Evolutionary conservation across 2,329 filamentous ascomycete species (phyloP), one percentile per base, ranked within the genome.

Genomic region (Cercospora sp.): DNA sequence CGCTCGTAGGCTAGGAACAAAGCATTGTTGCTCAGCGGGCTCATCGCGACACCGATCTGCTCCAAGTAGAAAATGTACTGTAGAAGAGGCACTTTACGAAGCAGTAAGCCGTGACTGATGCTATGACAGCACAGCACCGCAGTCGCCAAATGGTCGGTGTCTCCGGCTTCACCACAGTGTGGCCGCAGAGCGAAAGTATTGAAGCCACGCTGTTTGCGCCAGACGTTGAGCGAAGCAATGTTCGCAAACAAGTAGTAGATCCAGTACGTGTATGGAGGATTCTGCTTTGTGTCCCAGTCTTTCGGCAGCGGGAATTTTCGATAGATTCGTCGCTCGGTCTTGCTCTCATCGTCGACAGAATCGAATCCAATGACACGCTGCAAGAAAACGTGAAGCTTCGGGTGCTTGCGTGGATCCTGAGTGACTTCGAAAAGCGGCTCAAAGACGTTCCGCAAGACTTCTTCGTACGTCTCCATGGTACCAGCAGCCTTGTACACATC

Each of bases 221-320:
- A 97, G 67, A 90, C 87, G 77, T 99, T 99, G 74, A 99, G 85
- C 9, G 94, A 97, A 0, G 91, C 87, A 79, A 97, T 93, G 79
- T 99, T 99, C 70, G 95, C 90, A 76, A 95, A 98, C 63, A 98
- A 85, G 77, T 97, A 96, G 81, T 99, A 99, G 77, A 98, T 91
- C 95, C 95, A 99, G 81, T 99, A 99, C 78, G 91, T 97, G 82
- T 99, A 99, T 0, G 95, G 95, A 13, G 95, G 95, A 77, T 99
- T 99, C 80, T 98, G 94, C 75, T 91, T 93, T 0, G 93, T 93
- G 71, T 89, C 87, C 95, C 95, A 99, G 64, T 89, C 89, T 69
- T 89, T 91, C 4, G 95, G 94, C 23, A 95, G 89, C 0, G 95
- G 95, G 73, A 96, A 99, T 79, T 99, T 99, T 76, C 90, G 91